Percentiles rank a stretch among this genome's conserved stretches.
phyloP scores from a whole-genome alignment of 2,329 filamentous ascomycete species.

The Colletotrichum scovillei region DNA sequence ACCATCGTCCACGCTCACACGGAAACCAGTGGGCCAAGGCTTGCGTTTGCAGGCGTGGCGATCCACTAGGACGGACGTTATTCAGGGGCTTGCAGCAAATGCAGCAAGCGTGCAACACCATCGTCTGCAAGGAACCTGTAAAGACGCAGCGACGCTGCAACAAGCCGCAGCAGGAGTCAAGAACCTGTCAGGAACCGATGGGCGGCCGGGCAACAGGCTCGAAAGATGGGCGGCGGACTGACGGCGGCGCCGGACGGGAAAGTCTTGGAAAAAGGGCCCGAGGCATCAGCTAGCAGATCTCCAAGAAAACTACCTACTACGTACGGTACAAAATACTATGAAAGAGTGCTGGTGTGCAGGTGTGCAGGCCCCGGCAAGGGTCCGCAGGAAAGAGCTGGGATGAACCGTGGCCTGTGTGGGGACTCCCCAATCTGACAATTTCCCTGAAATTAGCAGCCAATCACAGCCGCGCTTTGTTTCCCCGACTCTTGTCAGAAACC shows the following conservation, averaged over 20 bases:
- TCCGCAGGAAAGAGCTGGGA: conserved; percentile 39
- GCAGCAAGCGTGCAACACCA: conserved; percentile 33
- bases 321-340: not conserved
- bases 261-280: conserved; percentile 16
- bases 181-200: conserved; percentile 22
- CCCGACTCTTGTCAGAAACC: conserved; percentile 16
- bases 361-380: conserved; percentile 17
- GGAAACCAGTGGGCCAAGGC: conserved; percentile 31
- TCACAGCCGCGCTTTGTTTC: conserved; percentile 31
- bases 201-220: conserved; percentile 33
- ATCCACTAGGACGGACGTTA: conserved; percentile 31
- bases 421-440: conserved; percentile 39
- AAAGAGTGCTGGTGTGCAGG: not conserved
- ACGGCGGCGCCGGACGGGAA: conserved; percentile 28
- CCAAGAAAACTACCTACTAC: not conserved
- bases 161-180: conserved; percentile 24
- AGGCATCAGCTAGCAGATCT: conserved; percentile 2
- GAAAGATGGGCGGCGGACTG: conserved; percentile 15
- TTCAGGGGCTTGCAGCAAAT: conserved; percentile 37
- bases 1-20: conserved; percentile 24
- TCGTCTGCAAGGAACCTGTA: conserved; percentile 16
- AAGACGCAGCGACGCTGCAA: conserved; percentile 8
- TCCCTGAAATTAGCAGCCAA: conserved; percentile 42
- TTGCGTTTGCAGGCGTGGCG: conserved; percentile 28
- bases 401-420: conserved; percentile 35